Conservation (phyloP, 805 yeast genomes). For the Clavispora fructus region DNA sequence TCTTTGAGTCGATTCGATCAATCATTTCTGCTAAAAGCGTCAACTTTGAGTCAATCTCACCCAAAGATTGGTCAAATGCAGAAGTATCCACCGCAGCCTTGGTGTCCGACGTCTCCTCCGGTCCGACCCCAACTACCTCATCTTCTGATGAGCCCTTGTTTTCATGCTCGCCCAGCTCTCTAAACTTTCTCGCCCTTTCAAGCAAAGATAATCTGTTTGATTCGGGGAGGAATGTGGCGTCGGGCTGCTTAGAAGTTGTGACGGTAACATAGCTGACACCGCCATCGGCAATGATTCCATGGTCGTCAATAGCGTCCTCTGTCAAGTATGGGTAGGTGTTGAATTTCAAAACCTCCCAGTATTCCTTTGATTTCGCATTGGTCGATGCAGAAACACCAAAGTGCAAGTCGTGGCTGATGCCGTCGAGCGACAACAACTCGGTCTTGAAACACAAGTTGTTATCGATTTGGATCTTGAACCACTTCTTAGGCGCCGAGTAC, state of each 20-base stretch:
- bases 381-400: conserved; percentile 50
- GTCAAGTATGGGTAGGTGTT: conserved; percentile 50
- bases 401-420: conserved; percentile 28
- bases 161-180: conserved; percentile 4
- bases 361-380: conserved; percentile 39
- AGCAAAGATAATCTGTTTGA: conserved; percentile 30
- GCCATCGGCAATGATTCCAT: conserved; percentile 43
- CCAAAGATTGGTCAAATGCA: conserved; percentile 5
- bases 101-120: too few species aligned
- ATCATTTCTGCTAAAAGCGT: conserved; percentile 5
- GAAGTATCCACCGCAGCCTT: background rate
- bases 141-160: background rate
- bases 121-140: too few species aligned
- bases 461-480: conserved; percentile 65
- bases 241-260: conserved; percentile 3
- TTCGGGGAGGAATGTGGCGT: conserved; percentile 14
- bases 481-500: conserved; percentile 40
- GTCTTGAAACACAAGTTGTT: conserved; percentile 69
- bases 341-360: conserved; percentile 60
- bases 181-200: conserved; percentile 27
- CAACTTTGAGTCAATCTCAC: conserved; percentile 8
- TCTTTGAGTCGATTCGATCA: conserved; percentile 5
- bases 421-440: conserved; percentile 44
- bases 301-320: conserved; percentile 54
- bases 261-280: conserved; percentile 30